A percentile compares a stretch with the other conserved stretches of the same genome.
Conservation (phyloP, 2,329 filamentous ascomycete species). For the Polychaeton citri region DNA sequence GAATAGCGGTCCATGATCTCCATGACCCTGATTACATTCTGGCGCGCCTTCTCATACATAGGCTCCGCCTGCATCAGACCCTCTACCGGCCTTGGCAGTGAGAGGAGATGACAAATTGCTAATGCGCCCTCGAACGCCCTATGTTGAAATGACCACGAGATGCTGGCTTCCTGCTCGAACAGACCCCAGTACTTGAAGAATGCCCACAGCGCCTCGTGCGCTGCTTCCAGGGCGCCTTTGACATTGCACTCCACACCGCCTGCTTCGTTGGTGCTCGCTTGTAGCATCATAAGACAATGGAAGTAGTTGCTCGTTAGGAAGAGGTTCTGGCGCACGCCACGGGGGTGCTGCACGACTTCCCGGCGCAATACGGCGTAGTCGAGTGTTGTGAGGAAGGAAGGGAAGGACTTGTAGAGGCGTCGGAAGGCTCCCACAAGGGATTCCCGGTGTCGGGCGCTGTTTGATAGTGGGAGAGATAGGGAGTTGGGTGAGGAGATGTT, state of each 20-base stretch:
- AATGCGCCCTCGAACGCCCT: conserved; percentile 60
- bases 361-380: conserved; percentile 46
- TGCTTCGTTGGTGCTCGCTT: conserved; percentile 54
- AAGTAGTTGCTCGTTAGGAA: conserved; percentile 74
- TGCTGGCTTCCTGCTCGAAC: conserved; percentile 57
- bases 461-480: conserved; percentile 57
- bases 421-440: conserved; percentile 58
- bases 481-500: conserved; percentile 63
- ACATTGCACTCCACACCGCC: conserved; percentile 42
- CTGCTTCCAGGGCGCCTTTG: conserved; percentile 58
- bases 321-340: conserved; percentile 59
- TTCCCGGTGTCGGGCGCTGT: conserved; percentile 54
- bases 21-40: neutral
- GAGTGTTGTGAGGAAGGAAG: conserved; percentile 55
- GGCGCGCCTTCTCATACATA: neutral
- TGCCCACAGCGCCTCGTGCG: conserved; percentile 58
- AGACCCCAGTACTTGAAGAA: conserved; percentile 62
- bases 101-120: conserved; percentile 14
- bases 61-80: neutral
- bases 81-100: neutral
- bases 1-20: neutral
- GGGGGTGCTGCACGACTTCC: conserved; percentile 46
- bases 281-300: conserved; percentile 69
- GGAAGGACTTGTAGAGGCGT: conserved; percentile 59
- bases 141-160: conserved; percentile 80